Evolutionary conservation across 129 eudicot species (phyloP), one percentile per base, ranked within the genome.

Genomic region (Logfia minima): DNA sequence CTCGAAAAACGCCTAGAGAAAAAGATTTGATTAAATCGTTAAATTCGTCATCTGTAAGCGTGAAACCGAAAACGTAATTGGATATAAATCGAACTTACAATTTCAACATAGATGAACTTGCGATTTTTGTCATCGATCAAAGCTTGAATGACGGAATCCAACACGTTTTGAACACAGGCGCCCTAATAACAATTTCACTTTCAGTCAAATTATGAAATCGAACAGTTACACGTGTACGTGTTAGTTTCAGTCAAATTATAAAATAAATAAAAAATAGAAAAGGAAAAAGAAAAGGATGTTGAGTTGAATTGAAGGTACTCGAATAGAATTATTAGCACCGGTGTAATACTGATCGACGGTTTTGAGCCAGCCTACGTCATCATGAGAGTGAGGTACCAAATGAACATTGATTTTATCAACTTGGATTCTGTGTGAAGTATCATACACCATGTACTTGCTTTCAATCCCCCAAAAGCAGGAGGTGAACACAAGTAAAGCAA

Each of bases 31-130:
- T 45, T 11, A 19, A 13, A 52, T 21, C 14, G 77, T 55, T 3
- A 65, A 23, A 24, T 26, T 10, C 29, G n/a, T 41, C 17, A 13
- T 13, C 2, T 21, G 56, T 14, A 16, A 59, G 8, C 23, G 7
- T 21, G 45, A 41, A 26, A 8, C 1, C 32, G 18, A 32, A 37
- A 52, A 61, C 61, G 1, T 41, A 31, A 5, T 32, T 43, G 45
- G 9, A 28, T 52, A 76, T 18, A 53, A 4, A 18, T 53, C 17
- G 52, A 41, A 19, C 81, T 83, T 80, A 77, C 98, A 85, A 91
- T 87, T 83, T 93, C 98, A 80, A 93, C 98, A 68, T 93, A 93
- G 77, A 93, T 93, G 85, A 93, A 93, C 90, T 79, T 90, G 76
- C 98, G 90, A 79, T 89, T 93, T 68, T 79, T 81, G 83, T 91